Percentiles rank a stretch among this genome's conserved stretches.
Evolutionary conservation across 2,329 filamentous ascomycete genomes (phyloP).

Genomic region (Leptosphaerulina australis): DNA sequence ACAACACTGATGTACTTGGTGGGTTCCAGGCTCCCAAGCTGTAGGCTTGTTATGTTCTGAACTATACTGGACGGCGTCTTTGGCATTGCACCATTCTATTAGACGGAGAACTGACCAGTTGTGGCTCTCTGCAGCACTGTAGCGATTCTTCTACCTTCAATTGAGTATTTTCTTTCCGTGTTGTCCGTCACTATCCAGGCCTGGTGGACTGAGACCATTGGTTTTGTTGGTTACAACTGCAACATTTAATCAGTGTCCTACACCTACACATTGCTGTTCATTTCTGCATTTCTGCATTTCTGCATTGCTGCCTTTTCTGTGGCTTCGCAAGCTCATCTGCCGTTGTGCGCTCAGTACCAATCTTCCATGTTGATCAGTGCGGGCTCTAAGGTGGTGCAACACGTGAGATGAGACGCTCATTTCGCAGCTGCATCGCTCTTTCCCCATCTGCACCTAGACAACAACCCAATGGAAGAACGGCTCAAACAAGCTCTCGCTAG

Average conservation of each 20-base stretch:
- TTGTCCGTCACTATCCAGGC: neutral
- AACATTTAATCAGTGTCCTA: neutral
- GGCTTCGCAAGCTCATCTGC: neutral
- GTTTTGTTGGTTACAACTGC: neutral
- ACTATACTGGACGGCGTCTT: neutral
- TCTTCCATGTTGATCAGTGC: neutral
- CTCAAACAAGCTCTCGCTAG: slow-evolving; percentile 4
- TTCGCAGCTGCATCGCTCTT: slow-evolving; percentile 18
- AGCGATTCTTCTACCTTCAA: slow-evolving; percentile 6
- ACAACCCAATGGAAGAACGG: slow-evolving; percentile 9
- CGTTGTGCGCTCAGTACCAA: neutral
- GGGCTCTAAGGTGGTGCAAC: slow-evolving; percentile 6
- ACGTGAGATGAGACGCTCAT: slow-evolving; percentile 12
- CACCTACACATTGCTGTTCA: neutral
- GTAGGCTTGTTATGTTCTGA: neutral
- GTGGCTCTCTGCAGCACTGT: slow-evolving; percentile 1
- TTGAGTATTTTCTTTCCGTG: neutral
- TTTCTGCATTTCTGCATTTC: too few relatives aligned
- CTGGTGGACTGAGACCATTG: neutral
- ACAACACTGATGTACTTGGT: slow-evolving; percentile 32
- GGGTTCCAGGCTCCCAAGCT: slow-evolving; percentile 28
- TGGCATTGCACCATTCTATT: neutral
- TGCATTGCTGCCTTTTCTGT: slow-evolving; percentile 5
- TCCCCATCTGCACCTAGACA: slow-evolving; percentile 13
- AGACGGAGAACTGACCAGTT: neutral